Conservation (phyloP, 2,329 filamentous ascomycete genomes). For the Fusarium fujikuroi region DNA sequence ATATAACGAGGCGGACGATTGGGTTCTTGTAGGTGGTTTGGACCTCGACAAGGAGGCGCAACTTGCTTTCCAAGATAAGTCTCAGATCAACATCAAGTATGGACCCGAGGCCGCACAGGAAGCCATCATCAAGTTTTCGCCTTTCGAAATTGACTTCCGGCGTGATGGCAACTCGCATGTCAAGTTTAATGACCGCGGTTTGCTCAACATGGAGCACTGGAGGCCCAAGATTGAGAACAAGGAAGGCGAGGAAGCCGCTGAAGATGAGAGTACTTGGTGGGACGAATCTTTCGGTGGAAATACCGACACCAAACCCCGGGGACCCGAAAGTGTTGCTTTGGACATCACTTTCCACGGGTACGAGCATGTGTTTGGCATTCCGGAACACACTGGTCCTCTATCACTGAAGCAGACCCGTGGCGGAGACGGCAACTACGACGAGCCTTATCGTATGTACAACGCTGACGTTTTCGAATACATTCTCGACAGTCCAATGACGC, state of each 20-base stretch:
- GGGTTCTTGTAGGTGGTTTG: conserved; percentile 85
- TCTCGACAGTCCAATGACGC: conserved; percentile 95
- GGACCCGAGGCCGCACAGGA: conserved; percentile 81
- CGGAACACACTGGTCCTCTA: conserved; percentile 88
- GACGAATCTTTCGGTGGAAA: conserved; percentile 96
- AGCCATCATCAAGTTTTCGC: conserved; percentile 83
- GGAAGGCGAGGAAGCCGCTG: conserved; percentile 66
- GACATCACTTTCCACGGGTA: conserved; percentile 95
- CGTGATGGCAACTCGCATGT: conserved; percentile 84
- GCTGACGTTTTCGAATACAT: conserved; percentile 98
- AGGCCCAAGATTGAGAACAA: conserved; percentile 80
- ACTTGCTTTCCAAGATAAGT: conserved; percentile 71
- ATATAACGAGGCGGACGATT: conserved; percentile 91
- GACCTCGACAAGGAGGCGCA: conserved; percentile 77
- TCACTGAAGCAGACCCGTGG: conserved; percentile 92
- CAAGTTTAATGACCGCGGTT: conserved; percentile 87
- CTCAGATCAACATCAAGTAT: conserved; percentile 80
- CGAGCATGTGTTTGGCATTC: conserved; percentile 92
- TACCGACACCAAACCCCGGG: conserved; percentile 93
- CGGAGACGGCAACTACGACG: conserved; percentile 82
- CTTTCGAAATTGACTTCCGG: conserved; percentile 88
- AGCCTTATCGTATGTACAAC: conserved; percentile 96
- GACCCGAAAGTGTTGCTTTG: conserved; percentile 89
- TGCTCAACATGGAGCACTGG: conserved; percentile 97
- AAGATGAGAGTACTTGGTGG: conserved; percentile 96